phyloP scores from a whole-genome alignment of 2,329 filamentous ascomycete species.

The Diaporthe citriasiana region DNA sequence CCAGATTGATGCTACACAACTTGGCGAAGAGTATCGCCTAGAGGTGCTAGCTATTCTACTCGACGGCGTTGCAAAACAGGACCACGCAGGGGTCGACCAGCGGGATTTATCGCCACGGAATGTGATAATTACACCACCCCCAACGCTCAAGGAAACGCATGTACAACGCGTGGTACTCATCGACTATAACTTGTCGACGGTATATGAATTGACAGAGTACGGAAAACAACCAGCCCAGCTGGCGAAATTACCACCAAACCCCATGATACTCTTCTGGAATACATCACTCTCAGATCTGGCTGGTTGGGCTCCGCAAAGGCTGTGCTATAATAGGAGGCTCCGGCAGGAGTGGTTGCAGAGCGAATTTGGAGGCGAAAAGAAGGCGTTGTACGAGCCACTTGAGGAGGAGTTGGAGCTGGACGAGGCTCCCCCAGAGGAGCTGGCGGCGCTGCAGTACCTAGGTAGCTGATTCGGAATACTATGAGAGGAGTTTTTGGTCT shows the following conservation, averaged over 20 bases:
- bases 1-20: not conserved
- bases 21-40: not conserved
- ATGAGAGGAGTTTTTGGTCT: too few relatives aligned
- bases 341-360: not conserved
- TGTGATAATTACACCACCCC: not conserved
- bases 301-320: not conserved
- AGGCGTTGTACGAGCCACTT: not conserved
- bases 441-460: too few relatives aligned
- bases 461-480: too few relatives aligned
- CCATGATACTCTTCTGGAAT: not conserved
- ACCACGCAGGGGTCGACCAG: not conserved
- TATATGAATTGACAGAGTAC: not conserved
- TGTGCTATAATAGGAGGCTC: not conserved
- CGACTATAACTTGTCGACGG: not conserved
- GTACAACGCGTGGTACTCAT: not conserved
- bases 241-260: not conserved
- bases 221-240: not conserved
- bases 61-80: not conserved
- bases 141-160: not conserved
- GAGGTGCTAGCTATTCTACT: not conserved
- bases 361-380: slow-evolving; percentile 8
- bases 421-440: too few relatives aligned
- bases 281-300: not conserved
- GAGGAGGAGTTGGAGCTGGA: not conserved
- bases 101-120: not conserved